Evolutionary conservation across 208 protist genomes (phyloP).

Genomic region (Trypanosoma cruzi): DNA sequence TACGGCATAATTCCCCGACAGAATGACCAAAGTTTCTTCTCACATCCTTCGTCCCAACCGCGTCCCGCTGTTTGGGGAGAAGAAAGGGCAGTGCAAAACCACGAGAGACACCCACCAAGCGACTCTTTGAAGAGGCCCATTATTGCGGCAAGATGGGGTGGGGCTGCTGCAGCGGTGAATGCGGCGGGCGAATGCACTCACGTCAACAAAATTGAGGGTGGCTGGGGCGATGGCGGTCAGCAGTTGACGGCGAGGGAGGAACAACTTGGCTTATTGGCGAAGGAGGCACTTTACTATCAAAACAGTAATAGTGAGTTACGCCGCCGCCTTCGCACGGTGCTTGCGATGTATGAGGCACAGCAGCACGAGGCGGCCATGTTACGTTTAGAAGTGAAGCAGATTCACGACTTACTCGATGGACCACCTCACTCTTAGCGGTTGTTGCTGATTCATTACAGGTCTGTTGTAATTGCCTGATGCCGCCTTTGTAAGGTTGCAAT

Average conservation of each 20-base stretch:
- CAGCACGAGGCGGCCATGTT: conserved; percentile 63
- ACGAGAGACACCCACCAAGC: not conserved
- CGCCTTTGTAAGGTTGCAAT: too few relatives aligned
- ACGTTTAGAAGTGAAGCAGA: conserved; percentile 63
- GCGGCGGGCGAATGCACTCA: not conserved
- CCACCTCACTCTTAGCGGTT: not conserved
- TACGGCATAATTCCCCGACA: not conserved
- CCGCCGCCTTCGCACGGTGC: conserved; percentile 47
- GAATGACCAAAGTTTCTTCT: not conserved
- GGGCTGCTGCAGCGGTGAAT: not conserved
- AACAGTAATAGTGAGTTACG: conserved; percentile 58
- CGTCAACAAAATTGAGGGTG: not conserved
- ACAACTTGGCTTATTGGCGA: conserved; percentile 52
- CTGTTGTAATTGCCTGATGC: too few relatives aligned
- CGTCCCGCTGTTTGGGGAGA: not conserved
- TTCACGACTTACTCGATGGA: conserved; percentile 35
- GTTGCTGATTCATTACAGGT: not conserved
- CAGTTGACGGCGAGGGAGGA: conserved; percentile 21
- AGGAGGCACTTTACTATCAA: conserved; percentile 68
- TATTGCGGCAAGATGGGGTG: not conserved
- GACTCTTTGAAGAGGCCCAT: not conserved
- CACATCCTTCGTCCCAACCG: not conserved
- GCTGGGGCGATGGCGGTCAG: not conserved
- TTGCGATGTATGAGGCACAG: conserved; percentile 56
- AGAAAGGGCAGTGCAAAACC: not conserved